phyloP scores from a whole-genome alignment of 1,139 yeast species.

The Candida tropicalis region DNA sequence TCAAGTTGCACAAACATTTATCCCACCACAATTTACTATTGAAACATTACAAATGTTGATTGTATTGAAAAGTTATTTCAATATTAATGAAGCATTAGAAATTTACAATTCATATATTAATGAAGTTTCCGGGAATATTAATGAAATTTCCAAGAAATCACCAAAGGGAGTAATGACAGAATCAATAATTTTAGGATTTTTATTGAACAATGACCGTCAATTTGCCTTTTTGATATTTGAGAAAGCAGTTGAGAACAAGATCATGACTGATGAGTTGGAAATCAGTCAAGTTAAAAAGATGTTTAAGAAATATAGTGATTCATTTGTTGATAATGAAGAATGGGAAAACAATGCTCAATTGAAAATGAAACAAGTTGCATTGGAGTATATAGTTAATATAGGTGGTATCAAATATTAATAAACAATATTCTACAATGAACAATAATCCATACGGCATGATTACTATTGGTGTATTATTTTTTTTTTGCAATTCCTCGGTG shows the following conservation, averaged over 20 bases:
- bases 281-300: conserved; percentile 43
- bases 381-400: conserved; percentile 12
- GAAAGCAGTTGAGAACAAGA: conserved; percentile 49
- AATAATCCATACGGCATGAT: no score
- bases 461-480: no score
- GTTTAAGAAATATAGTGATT: conserved; percentile 62
- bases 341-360: conserved; percentile 22
- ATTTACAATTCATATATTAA: conserved; percentile 55
- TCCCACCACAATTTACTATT: conserved; percentile 36
- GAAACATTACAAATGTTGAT: conserved; percentile 47
- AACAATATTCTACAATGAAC: no score
- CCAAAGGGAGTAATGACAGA: conserved; percentile 55
- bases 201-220: conserved; percentile 58
- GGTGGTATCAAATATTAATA: conserved; percentile 7
- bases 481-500: no score
- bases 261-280: conserved; percentile 47
- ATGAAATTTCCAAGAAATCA: conserved; percentile 37
- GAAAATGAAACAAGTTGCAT: conserved; percentile 11
- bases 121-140: conserved; percentile 37
- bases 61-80: conserved; percentile 47
- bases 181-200: conserved; percentile 50
- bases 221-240: conserved; percentile 64
- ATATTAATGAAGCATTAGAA: conserved; percentile 36
- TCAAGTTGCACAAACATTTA: conserved; percentile 49
- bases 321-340: conserved; percentile 35